Evolutionary conservation across 352 stramenopile species (phyloP), one percentile per base, ranked within the genome.

Genomic region (Pythium aristosporum): DNA sequence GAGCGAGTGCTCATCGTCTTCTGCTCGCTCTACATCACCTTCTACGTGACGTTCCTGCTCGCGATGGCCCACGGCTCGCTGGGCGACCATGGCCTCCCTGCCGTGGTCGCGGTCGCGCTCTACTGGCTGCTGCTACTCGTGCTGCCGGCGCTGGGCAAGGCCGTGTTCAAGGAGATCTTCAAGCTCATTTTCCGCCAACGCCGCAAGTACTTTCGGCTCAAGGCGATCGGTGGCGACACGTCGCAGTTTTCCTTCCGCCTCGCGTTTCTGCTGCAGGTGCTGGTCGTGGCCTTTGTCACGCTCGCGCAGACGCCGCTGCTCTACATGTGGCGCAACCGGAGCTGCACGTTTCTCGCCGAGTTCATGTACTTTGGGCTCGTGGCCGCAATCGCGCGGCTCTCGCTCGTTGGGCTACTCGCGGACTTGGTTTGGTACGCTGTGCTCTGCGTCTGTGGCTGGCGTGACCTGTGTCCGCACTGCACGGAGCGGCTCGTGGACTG

Each of bases 101-200:
- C 85, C 10, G 66, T 76, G 21, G 72, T 57, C 10, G 79, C 72
- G 0, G 71, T 87, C 1, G 48, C 83, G 2, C 18, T 85, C 46
- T 89, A 88, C 57, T 82, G 73, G n/a, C 64, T 85, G 25, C 44
- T 82, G 28, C 72, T 88, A 23, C 76, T 76, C 39, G 62, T 89
- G 3, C 54, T 87, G 18, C 80, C 80, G 37, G 76, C 80, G 21
- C 71, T 77, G 10, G 78, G 74, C n/a, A 89, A 89, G 25, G 80
- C 80, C 49, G 57, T 87, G 18, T 89, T 89, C 57, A 89, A 89
- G 48, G 80, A 89, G 67, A 72, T 89, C 30, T 89, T 88, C 65
- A 89, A 89, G 65, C 68, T 89, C 34, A 87, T 89, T 53, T 89
- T 89, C 57, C 72, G 80, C 16, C 80, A 89, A 51, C 71, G 80